phyloP scores from a whole-genome alignment of 495 filamentous ascomycete species.

The Penicillium manginii region DNA sequence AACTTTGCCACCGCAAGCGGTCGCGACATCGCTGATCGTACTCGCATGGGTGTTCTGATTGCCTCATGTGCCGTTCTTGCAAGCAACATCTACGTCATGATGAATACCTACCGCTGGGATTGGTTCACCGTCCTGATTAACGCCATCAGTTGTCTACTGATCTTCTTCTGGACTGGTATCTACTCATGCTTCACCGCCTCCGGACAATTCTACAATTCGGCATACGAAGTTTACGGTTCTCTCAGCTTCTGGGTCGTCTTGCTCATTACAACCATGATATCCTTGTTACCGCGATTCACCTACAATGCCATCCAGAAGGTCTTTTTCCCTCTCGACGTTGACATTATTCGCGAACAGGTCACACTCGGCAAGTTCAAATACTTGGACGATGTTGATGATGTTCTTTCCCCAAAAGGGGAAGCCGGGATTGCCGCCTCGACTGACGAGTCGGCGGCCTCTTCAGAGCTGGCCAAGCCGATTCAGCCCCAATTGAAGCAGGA shows the following conservation, averaged over 20 bases:
- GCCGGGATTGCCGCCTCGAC: slow-evolving; percentile 31
- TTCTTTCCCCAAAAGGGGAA: slow-evolving; percentile 40
- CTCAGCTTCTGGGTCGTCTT: slow-evolving; percentile 85
- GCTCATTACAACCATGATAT: slow-evolving; percentile 73
- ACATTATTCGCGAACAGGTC: slow-evolving; percentile 94
- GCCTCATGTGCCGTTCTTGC: slow-evolving; percentile 74
- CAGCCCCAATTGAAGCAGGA: slow-evolving; percentile 60
- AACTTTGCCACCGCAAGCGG: slow-evolving; percentile 71
- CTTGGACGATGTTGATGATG: slow-evolving; percentile 57
- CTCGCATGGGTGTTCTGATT: slow-evolving; percentile 82
- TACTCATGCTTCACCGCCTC: slow-evolving; percentile 74
- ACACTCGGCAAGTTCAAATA: slow-evolving; percentile 77
- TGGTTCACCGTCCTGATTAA: slow-evolving; percentile 89
- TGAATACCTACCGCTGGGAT: slow-evolving; percentile 98
- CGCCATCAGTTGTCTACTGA: slow-evolving; percentile 76
- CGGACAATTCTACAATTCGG: slow-evolving; percentile 75
- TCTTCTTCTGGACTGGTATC: slow-evolving; percentile 96
- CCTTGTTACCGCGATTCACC: slow-evolving; percentile 82
- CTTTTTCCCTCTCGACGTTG: slow-evolving; percentile 87
- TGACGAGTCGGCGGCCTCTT: slow-evolving; percentile 58
- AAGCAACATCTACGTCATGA: slow-evolving; percentile 90
- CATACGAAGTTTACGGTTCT: slow-evolving; percentile 75
- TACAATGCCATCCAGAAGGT: slow-evolving; percentile 90
- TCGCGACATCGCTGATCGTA: slow-evolving; percentile 70
- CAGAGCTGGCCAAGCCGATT: slow-evolving; percentile 65